Evolutionary conservation across 257 asterid species (phyloP).

Genomic region (Lycium ferocissimum): DNA sequence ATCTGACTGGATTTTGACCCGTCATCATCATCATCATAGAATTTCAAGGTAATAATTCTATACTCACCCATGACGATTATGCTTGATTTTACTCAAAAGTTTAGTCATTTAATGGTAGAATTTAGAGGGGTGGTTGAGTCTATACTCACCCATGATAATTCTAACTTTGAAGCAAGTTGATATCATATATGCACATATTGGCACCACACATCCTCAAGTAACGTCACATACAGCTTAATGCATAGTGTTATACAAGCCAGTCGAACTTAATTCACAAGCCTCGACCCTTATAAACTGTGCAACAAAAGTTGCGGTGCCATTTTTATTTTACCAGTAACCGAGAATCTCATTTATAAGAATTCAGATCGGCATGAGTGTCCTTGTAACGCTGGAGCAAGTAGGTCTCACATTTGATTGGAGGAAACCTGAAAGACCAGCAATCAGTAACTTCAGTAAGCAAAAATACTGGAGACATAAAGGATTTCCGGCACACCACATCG

Average conservation of each 20-base stretch:
- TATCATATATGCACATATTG: no score
- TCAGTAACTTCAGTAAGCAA: not conserved
- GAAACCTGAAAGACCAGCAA: slow-evolving; percentile 55
- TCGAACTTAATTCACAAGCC: not conserved
- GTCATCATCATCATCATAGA: no score
- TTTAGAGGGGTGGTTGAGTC: no score
- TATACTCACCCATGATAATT: no score
- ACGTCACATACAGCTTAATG: not conserved
- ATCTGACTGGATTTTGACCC: no score
- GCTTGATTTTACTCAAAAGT: no score
- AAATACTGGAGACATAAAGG: not conserved
- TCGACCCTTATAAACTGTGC: not conserved
- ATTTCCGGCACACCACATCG: not conserved
- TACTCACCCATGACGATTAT: no score
- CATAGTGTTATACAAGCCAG: not conserved
- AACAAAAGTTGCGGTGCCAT: not conserved
- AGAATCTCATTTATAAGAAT: slow-evolving; percentile 52
- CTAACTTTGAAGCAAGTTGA: no score
- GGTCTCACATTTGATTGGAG: slow-evolving; percentile 66
- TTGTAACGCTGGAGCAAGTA: slow-evolving; percentile 67
- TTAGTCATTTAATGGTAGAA: no score
- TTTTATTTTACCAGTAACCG: not conserved
- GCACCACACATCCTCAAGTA: slow-evolving; percentile 5
- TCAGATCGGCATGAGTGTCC: slow-evolving; percentile 67
- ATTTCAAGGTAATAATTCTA: no score